Evolutionary conservation across 1,284 basidiomycete species (phyloP).

Genomic region (Austroboletus niveus): DNA sequence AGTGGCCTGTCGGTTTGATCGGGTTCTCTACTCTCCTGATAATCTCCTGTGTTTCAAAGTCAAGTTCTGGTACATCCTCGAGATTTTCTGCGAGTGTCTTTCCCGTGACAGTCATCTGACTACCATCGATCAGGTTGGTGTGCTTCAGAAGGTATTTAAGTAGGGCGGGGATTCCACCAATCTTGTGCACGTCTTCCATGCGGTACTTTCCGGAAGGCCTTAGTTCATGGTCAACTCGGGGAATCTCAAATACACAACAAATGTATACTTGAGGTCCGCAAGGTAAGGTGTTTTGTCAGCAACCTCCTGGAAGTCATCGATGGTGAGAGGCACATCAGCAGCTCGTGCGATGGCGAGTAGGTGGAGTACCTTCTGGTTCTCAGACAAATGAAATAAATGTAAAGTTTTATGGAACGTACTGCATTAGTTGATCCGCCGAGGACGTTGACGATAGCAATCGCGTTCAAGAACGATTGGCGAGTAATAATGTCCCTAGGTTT

Average conservation of each 20-base stretch:
- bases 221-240: slow-evolving; percentile 1
- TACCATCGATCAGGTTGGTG: slow-evolving; percentile 86
- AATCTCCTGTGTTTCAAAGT: slow-evolving; percentile 82
- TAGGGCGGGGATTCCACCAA: slow-evolving; percentile 84
- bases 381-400: background rate
- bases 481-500: slow-evolving; percentile 94
- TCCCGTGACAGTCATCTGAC: slow-evolving; percentile 90
- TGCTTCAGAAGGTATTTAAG: slow-evolving; percentile 87
- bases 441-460: slow-evolving; percentile 81
- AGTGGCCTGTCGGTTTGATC: slow-evolving; percentile 90
- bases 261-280: slow-evolving; percentile 79
- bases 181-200: slow-evolving; percentile 94
- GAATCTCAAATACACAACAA: background rate
- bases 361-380: slow-evolving; percentile 70
- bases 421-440: slow-evolving; percentile 94
- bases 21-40: slow-evolving; percentile 79
- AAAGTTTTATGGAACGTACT: slow-evolving; percentile 40
- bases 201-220: slow-evolving; percentile 92
- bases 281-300: slow-evolving; percentile 92
- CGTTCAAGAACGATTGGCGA: slow-evolving; percentile 88
- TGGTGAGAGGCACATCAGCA: slow-evolving; percentile 81
- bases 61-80: slow-evolving; percentile 73
- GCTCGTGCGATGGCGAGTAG: slow-evolving; percentile 92
- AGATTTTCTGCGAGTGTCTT: slow-evolving; percentile 93
- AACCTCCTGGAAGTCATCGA: slow-evolving; percentile 92